Base-by-base conservation (phyloP, 139 green algal genomes). In the Chlorella sp. region DNA sequence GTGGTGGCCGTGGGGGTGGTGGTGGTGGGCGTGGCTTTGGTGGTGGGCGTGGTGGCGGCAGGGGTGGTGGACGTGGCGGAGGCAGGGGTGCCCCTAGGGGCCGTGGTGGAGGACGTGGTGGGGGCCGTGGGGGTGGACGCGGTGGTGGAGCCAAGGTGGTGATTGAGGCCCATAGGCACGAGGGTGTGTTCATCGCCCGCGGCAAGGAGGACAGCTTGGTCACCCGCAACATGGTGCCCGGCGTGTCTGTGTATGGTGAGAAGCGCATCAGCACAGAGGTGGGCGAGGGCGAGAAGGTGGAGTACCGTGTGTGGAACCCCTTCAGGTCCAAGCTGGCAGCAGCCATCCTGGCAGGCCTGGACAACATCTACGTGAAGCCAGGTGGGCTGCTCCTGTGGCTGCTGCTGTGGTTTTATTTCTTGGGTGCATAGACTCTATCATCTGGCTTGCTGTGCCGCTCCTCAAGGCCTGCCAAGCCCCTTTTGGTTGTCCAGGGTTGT, bases 261-360 rank as follows among this genome's bases (percentile, higher is more conserved):
- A 99, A 99, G 88, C 88, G 95, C 50, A 91, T 99, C 62, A 84
- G 83, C 6, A 88, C 96, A 26, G 95, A 99, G 83, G 69, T 67
- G 51, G 33, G 49, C 72, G 76, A 72, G 69, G 84, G 50, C 23
- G 36, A 72, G 42, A 10, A 99, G 87, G 83, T 91, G 2, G 96
- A 99, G 90, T 99, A 99, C 88, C 87, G 96, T 35, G 94, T 99
- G 35, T 99, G 96, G 96, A 99, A 99, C 88, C 96, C 96, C 35
- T 98, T 98, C 92, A 83, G 96, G 33, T 97, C 90, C 51, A 99
- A 99, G 91, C 86, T 99, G 68, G 96, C 95, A 23, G 96, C 96
- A 24, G 91, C 93, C 14, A 93, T 99, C 36, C 85, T 99, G 33
- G 96, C 95, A 42, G 96, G 96, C 67, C 85, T 99, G 20, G 96